These are phyloP conservation scores for Penicillium subrubescens DNA, from an alignment of 495 filamentous ascomycete genomes.

Conservation along the genomic window DNA sequence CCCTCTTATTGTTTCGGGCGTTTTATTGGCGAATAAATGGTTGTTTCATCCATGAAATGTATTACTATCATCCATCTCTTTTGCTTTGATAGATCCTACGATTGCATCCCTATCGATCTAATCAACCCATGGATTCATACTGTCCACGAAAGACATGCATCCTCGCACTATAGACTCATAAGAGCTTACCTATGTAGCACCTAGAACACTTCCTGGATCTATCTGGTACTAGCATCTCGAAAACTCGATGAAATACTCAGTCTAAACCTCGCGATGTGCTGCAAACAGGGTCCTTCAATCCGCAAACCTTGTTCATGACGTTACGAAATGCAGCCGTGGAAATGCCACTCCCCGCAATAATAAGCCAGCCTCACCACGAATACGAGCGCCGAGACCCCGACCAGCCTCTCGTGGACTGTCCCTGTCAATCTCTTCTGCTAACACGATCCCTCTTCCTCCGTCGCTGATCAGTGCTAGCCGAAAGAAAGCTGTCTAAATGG, in stretches of 20 bases:
- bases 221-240: too few species aligned
- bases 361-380: not conserved
- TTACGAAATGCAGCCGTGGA: not conserved
- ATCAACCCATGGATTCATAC: too few species aligned
- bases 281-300: not conserved
- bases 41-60: not conserved
- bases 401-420: not conserved
- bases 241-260: too few species aligned
- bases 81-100: not conserved
- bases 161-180: too few species aligned
- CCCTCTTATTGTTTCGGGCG: conserved; percentile 16
- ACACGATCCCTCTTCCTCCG: not conserved
- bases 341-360: not conserved
- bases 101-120: not conserved
- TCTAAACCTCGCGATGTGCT: not conserved
- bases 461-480: not conserved
- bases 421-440: not conserved
- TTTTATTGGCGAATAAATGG: conserved; percentile 9
- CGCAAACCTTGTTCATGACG: not conserved
- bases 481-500: not conserved
- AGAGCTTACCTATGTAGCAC: too few species aligned
- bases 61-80: not conserved
- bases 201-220: not conserved
- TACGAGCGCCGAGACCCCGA: not conserved
- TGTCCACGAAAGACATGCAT: not conserved